Base-by-base conservation (phyloP, 345 rosid species). In the Eucalyptus albens region DNA sequence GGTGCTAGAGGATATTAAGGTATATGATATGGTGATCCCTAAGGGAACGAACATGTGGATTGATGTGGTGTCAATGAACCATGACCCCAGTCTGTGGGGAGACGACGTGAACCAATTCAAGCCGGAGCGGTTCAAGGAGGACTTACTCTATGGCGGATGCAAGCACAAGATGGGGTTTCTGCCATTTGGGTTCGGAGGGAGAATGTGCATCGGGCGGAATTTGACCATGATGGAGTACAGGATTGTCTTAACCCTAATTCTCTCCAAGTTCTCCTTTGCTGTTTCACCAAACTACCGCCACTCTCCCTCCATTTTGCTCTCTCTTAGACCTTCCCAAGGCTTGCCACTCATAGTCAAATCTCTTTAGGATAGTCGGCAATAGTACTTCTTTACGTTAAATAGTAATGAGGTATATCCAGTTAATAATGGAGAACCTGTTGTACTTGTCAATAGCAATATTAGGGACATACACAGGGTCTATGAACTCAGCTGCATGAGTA, bases 111-210 rank as follows among this genome's bases (percentile, higher is more conserved):
- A 88, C 87, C 82, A 88, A 59, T 90, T 90, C 90, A 90, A 51
- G 81, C 92, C 92, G 3, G 90, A 88, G 42, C 50, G 92, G 50
- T 90, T 90, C 86, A 77, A 45, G 82, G 89, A 90, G 33, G 92
- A 88, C 44, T 21, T 26, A 16, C 72, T 88, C 21, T 77, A 88
- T 44, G 92, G 88, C 22, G 90, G 90, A 17, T 88, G 90, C 90
- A 90, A 86, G 82, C 90, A 90, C 81, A 86, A 86, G 86, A 88
- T 88, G 90, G 92, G 89, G 65, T 90, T 88, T 62, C 15, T 90
- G 88, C 92, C 92, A 26, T 90, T 90, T 14, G 90, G 92, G 50
- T 87, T 90, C 47, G 92, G 92, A 8, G 90, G 87, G 37, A 88
- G 92, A 50, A 88, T 87, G 88, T 90, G 92, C 85, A 87, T 90